Percentiles rank a stretch among this genome's conserved stretches.
Conservation (phyloP, 1,284 basidiomycete species). For the Polyporus tsugae region DNA sequence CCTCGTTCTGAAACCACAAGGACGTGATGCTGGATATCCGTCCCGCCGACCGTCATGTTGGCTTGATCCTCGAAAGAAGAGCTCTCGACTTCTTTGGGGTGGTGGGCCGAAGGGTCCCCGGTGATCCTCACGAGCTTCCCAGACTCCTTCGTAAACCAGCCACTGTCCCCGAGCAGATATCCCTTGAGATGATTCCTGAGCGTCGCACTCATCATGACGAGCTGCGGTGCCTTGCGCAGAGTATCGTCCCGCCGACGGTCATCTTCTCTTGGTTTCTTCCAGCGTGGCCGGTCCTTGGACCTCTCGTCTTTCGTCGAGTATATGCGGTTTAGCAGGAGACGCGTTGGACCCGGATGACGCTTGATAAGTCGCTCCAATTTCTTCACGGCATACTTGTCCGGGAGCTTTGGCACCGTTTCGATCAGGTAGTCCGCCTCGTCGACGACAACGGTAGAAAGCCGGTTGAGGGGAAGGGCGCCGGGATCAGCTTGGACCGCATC, state of each 20-base stretch:
- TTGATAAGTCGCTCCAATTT: slow-evolving; percentile 51
- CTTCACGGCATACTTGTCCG: slow-evolving; percentile 44
- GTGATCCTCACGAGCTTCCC: slow-evolving; percentile 56
- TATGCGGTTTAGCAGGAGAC: slow-evolving; percentile 64
- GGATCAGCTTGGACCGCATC: slow-evolving; percentile 60
- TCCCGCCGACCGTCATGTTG: slow-evolving; percentile 40
- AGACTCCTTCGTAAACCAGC: slow-evolving; percentile 58
- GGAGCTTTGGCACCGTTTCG: slow-evolving; percentile 50
- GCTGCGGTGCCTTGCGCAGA: slow-evolving; percentile 51
- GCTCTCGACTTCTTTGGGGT: slow-evolving; percentile 16
- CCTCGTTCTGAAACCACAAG: slow-evolving; percentile 65
- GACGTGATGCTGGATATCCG: slow-evolving; percentile 62
- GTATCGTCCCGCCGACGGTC: slow-evolving; percentile 1
- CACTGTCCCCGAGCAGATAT: slow-evolving; percentile 58
- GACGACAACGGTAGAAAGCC: slow-evolving; percentile 66
- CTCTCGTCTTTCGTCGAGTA: slow-evolving; percentile 40
- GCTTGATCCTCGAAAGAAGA: slow-evolving; percentile 27
- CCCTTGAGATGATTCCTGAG: slow-evolving; percentile 62
- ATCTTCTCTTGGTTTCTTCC: slow-evolving; percentile 2
- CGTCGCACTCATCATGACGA: slow-evolving; percentile 76
- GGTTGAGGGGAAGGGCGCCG: slow-evolving; percentile 51
- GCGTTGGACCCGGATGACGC: slow-evolving; percentile 65
- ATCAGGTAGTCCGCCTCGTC: slow-evolving; percentile 81
- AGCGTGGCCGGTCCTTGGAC: slow-evolving; percentile 5
- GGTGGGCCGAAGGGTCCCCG: slow-evolving; percentile 35